Evolutionary conservation across 805 yeast species (phyloP), one percentile per base, ranked within the genome.

Genomic region (Saturnispora hagleri): DNA sequence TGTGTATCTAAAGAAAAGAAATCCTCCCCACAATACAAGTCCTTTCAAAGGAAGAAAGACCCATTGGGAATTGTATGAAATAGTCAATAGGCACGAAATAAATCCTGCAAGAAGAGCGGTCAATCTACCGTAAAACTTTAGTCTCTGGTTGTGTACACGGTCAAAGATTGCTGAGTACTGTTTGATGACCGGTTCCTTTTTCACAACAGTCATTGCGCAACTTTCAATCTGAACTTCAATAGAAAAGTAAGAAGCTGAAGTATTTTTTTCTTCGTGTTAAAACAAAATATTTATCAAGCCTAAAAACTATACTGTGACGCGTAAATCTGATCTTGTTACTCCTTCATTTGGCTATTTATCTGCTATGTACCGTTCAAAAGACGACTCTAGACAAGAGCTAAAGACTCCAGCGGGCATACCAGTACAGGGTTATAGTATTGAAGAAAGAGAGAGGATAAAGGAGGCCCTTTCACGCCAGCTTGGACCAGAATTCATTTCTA

Each of bases 401-500:
- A 41, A 31, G 5, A 43, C 43, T 2, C 52, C 56, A 3, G 24
- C 51, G 3, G 51, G 45, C 9, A 40, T 34, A 8, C 18, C 26
- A 9, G 36, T 27, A 17, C 17, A 13, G 12, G 51, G 52, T 7
- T 67, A 63, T 43, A 53, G 66, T 1, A 48, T 51, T 1, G 66
- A 62, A 26, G 70, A 69, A 50, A 48, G 57, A 5, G 59, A 53
- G 28, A 52, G 60, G 12, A 60, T 69, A 38, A 55, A 57, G 33
- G 47, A 48, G 15, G 68, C 68, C 7, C 62, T 73, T 36, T 67
- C 65, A 43, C 64, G 59, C 40, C 67, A 77, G 52, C 60, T 86
- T 17, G 93, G 93, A 0, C 91, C 93, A 0, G 93, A 86, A 60
- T 86, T 77, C 59, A 82, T 86, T 22, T 81, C 89, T 27, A 80